These are phyloP conservation scores for Taxawa tesnikishii DNA, from an alignment of 2,329 filamentous ascomycete genomes.

Conservation along the genomic window DNA sequence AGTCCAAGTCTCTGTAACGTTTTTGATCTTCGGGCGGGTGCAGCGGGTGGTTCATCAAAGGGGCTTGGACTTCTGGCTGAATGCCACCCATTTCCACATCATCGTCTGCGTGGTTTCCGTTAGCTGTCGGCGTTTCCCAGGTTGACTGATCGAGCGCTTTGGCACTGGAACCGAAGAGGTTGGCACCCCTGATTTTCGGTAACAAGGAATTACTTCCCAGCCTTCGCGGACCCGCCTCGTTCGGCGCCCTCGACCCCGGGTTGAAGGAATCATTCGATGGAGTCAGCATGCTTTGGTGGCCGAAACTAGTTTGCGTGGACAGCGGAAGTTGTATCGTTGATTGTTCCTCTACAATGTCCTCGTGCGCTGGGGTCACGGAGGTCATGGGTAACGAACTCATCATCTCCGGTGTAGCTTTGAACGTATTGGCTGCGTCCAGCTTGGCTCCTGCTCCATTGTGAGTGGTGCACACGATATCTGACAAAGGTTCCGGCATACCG, in stretches of 20 bases:
- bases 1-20: conserved; percentile 19
- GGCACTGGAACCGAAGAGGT: conserved; percentile 7
- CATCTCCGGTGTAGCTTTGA: conserved; percentile 60
- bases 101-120: conserved; percentile 28
- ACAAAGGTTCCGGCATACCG: conserved; percentile 28
- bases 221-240: conserved; percentile 2
- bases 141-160: conserved; percentile 3
- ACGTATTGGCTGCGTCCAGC: conserved; percentile 74
- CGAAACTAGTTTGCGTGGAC: conserved; percentile 14
- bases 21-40: conserved; percentile 30
- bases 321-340: conserved; percentile 12
- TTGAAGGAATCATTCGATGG: conserved; percentile 34
- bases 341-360: conserved; percentile 18
- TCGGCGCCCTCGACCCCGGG: conserved; percentile 11
- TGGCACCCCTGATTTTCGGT: conserved; percentile 8
- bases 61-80: conserved; percentile 9
- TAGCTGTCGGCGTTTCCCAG: conserved; percentile 36
- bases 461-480: not conserved
- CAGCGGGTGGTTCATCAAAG: conserved; percentile 33
- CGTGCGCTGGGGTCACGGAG: conserved; percentile 6
- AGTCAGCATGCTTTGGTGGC: conserved; percentile 14
- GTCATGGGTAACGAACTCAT: conserved; percentile 31
- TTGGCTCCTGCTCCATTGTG: conserved; percentile 48
- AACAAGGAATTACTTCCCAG: conserved; percentile 5
- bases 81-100: conserved; percentile 24